Evolutionary conservation across 441 rosid genomes (phyloP).

Genomic region (Aleurites moluccanus): DNA sequence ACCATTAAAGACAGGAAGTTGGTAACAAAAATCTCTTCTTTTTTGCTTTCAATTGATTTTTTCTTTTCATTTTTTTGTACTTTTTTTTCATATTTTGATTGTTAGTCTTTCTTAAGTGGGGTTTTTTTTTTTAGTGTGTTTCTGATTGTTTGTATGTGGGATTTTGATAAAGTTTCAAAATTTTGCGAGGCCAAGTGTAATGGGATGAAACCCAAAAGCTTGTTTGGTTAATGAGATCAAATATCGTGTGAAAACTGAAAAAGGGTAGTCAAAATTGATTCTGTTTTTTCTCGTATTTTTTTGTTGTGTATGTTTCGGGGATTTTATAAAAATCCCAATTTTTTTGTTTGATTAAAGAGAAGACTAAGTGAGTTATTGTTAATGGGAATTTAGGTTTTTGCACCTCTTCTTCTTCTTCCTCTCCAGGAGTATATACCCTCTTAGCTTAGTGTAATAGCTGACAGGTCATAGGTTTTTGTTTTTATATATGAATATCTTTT

Average conservation of each 20-base stretch:
- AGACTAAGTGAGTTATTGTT: background rate
- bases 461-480: background rate
- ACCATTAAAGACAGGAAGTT: slow-evolving; percentile 71
- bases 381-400: background rate
- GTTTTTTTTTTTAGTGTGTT: background rate
- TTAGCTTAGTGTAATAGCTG: slow-evolving; percentile 2
- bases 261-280: slow-evolving; percentile 4
- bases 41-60: slow-evolving; percentile 3
- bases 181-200: background rate
- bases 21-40: slow-evolving; percentile 41
- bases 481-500: background rate
- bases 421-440: background rate
- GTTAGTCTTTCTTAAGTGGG: background rate
- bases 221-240: background rate
- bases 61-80: background rate
- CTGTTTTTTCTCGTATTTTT: background rate
- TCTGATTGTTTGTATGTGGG: background rate
- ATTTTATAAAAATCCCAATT: slow-evolving; percentile 11
- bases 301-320: background rate
- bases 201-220: background rate
- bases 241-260: background rate
- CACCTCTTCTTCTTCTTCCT: background rate
- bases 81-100: background rate
- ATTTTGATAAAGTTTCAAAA: background rate
- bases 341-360: slow-evolving; percentile 9